Conservation (phyloP, 176 grass and related monocot species). For the Bonia amplexicaulis region DNA sequence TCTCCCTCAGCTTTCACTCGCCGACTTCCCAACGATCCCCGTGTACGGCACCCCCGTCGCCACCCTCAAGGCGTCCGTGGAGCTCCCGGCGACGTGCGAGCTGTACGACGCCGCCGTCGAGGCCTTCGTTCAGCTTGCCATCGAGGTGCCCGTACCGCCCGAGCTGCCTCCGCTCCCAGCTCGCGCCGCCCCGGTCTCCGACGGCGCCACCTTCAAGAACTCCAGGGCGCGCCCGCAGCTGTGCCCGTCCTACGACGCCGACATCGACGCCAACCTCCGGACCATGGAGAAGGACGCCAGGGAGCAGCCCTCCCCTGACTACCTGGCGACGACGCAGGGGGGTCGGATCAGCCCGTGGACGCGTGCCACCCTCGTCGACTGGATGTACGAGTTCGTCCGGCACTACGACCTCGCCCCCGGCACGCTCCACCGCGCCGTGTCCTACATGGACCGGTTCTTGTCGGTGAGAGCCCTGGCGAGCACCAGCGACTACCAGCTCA, state of each 20-base stretch:
- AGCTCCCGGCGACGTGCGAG: not conserved
- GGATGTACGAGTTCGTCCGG: not conserved
- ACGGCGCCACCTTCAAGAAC: not conserved
- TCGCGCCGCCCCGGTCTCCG: not conserved
- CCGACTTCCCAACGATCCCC: not conserved
- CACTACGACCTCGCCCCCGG: not conserved
- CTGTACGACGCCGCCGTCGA: not conserved
- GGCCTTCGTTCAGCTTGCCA: not conserved
- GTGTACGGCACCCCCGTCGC: not conserved
- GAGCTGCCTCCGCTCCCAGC: not conserved
- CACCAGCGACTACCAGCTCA: not conserved
- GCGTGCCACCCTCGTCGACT: not conserved
- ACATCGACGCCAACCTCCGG: constrained; percentile 21
- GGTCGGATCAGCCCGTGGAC: not conserved
- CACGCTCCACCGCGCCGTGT: not conserved
- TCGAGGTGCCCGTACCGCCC: not conserved
- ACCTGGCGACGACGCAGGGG: not conserved
- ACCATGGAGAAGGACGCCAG: not conserved
- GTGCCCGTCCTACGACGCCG: not conserved
- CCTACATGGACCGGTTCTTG: not conserved
- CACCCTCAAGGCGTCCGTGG: not conserved
- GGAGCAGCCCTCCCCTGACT: not conserved
- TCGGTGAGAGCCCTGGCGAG: not conserved
- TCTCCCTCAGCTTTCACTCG: not conserved
- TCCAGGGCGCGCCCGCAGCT: not conserved